Conservation (phyloP, 495 filamentous ascomycete species). For the Aspergillus diversus region DNA sequence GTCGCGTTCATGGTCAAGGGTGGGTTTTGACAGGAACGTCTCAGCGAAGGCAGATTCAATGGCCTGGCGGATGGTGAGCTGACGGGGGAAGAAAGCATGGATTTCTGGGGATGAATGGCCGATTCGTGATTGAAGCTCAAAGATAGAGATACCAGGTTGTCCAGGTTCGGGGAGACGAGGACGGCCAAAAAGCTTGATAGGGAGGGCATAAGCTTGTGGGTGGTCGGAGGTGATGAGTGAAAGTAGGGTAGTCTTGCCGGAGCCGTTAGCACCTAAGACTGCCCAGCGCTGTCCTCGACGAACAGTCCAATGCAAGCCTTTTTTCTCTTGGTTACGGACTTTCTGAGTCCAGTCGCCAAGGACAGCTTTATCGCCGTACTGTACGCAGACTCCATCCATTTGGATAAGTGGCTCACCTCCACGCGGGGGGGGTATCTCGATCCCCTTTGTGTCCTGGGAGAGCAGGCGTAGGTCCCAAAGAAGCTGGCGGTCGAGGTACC, state of each 20-base stretch:
- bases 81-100: constrained; percentile 86
- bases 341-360: constrained; percentile 78
- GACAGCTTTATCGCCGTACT: constrained; percentile 75
- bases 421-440: constrained; percentile 3
- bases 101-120: constrained; percentile 94
- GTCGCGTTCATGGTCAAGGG: constrained; percentile 56
- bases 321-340: constrained; percentile 44
- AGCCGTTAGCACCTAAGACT: constrained; percentile 86
- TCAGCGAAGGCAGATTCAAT: constrained; percentile 89
- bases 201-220: constrained; percentile 87
- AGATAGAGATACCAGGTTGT: constrained; percentile 77
- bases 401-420: constrained; percentile 72
- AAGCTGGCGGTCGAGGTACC: constrained; percentile 35
- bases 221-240: constrained; percentile 95
- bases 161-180: constrained; percentile 76
- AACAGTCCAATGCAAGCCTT: constrained; percentile 82
- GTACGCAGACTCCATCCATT: constrained; percentile 80
- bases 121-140: constrained; percentile 86
- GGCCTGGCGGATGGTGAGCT: constrained; percentile 71
- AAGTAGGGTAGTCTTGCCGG: constrained; percentile 84
- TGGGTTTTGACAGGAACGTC: constrained; percentile 74
- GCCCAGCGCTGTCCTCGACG: constrained; percentile 85
- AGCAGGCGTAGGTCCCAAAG: constrained; percentile 33
- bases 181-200: constrained; percentile 82
- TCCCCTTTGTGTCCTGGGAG: neutral